Evolutionary conservation across 2,329 filamentous ascomycete genomes (phyloP).

Genomic region (Venturia oleaginea): DNA sequence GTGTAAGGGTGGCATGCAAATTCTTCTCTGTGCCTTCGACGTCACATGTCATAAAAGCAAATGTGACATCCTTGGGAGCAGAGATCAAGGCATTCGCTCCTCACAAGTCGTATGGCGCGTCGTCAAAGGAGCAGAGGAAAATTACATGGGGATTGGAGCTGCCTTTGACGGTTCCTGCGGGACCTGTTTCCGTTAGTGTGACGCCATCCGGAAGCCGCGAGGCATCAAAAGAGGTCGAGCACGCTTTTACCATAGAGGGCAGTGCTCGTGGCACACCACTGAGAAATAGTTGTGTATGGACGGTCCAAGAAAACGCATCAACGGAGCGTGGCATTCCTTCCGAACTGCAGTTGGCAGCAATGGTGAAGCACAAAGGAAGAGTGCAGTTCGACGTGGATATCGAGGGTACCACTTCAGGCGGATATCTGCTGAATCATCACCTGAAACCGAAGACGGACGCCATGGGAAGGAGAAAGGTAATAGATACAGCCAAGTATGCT

Average conservation of each 20-base stretch:
- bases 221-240: constrained; percentile 6
- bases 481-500: constrained; percentile 5
- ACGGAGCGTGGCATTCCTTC: constrained; percentile 11
- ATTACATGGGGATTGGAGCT: constrained; percentile 11
- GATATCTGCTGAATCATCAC: constrained; percentile 4
- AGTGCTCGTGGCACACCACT: constrained; percentile 8
- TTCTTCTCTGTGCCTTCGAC: constrained; percentile 9
- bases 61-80: background rate
- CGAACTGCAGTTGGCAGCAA: constrained; percentile 9
- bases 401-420: constrained; percentile 1
- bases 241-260: constrained; percentile 11
- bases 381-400: constrained; percentile 11
- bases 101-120: constrained; percentile 11
- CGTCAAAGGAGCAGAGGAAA: constrained; percentile 1
- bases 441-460: constrained; percentile 10
- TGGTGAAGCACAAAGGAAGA: constrained; percentile 6
- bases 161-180: constrained; percentile 6
- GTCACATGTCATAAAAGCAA: background rate
- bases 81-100: constrained; percentile 7
- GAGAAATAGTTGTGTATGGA: constrained; percentile 11
- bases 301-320: constrained; percentile 10
- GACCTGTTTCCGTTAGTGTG: constrained; percentile 6
- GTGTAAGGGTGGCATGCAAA: constrained; percentile 2
- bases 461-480: constrained; percentile 8
- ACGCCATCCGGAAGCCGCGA: constrained; percentile 1